Percentiles rank a stretch among this genome's conserved stretches.
Evolutionary conservation across 768 basidiomycete species (phyloP).

Genomic region (Rubroboletus pulcherrimus): DNA sequence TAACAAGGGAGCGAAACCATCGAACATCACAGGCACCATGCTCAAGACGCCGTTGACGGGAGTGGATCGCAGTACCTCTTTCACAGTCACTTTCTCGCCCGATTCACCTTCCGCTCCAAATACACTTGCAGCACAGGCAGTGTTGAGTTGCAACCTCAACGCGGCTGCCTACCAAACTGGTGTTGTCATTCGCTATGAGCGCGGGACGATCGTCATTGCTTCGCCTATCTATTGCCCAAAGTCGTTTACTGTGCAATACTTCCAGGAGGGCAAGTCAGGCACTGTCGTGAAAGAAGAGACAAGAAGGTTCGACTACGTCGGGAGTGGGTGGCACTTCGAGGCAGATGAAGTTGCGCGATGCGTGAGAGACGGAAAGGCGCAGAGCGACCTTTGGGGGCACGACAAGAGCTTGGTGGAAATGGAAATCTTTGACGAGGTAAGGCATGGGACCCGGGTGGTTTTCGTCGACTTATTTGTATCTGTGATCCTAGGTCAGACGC

Average conservation of each 20-base stretch:
- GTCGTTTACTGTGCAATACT: conserved; percentile 62
- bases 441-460: conserved; percentile 3
- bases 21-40: conserved; percentile 64
- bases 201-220: conserved; percentile 62
- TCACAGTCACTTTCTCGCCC: conserved; percentile 63
- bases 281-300: conserved; percentile 54
- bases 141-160: conserved; percentile 68
- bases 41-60: conserved; percentile 72
- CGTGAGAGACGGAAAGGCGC: conserved; percentile 64
- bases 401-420: conserved; percentile 79
- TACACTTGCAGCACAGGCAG: conserved; percentile 63
- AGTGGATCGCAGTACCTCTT: conserved; percentile 75
- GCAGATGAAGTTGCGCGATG: conserved; percentile 86
- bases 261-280: conserved; percentile 43
- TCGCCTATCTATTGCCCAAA: conserved; percentile 66
- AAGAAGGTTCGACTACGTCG: conserved; percentile 53
- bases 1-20: conserved; percentile 60
- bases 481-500: conserved; percentile 49
- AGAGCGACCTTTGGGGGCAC: conserved; percentile 74
- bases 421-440: conserved; percentile 82
- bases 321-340: conserved; percentile 79
- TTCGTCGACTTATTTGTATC: conserved; percentile 11
- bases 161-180: conserved; percentile 44
- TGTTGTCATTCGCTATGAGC: conserved; percentile 69
- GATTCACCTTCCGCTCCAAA: conserved; percentile 34